Evolutionary conservation across 1,284 basidiomycete genomes (phyloP).

Genomic region (Cronartium ribicola): DNA sequence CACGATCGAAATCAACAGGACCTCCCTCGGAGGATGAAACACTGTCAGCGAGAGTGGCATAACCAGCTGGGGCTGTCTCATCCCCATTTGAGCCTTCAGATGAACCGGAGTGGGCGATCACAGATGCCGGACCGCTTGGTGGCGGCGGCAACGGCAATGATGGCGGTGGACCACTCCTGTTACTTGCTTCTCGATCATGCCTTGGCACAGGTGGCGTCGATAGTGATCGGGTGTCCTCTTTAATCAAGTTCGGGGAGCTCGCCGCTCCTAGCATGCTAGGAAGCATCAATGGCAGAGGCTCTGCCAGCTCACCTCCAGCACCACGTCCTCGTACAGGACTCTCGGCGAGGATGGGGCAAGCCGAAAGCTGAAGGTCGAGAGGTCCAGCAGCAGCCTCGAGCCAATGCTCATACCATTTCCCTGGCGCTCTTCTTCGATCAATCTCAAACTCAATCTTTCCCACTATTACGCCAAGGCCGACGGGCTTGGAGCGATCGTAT

Average conservation of each 20-base stretch:
- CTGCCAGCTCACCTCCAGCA: neutral
- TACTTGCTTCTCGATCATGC: conserved; percentile 1
- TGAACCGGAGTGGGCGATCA: neutral
- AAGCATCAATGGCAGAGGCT: conserved; percentile 10
- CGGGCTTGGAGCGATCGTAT: neutral
- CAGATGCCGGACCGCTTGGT: neutral
- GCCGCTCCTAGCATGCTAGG: conserved; percentile 14
- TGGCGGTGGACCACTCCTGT: neutral
- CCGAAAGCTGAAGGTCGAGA: neutral
- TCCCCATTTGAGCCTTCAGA: neutral
- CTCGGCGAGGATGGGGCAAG: neutral
- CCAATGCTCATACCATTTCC: conserved; percentile 78
- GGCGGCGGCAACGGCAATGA: neutral
- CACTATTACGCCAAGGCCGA: conserved; percentile 56
- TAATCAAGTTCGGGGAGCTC: neutral
- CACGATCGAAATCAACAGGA: neutral
- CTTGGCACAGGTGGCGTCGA: no score
- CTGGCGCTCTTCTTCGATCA: conserved; percentile 60
- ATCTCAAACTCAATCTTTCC: conserved; percentile 86
- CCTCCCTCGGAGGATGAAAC: neutral
- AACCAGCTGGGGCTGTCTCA: neutral
- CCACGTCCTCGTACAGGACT: neutral
- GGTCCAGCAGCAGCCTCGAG: conserved; percentile 46
- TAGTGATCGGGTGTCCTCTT: neutral
- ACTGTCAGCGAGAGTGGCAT: neutral